phyloP scores from a whole-genome alignment of 2,329 filamentous ascomycete species.

The Xylaria sp. region DNA sequence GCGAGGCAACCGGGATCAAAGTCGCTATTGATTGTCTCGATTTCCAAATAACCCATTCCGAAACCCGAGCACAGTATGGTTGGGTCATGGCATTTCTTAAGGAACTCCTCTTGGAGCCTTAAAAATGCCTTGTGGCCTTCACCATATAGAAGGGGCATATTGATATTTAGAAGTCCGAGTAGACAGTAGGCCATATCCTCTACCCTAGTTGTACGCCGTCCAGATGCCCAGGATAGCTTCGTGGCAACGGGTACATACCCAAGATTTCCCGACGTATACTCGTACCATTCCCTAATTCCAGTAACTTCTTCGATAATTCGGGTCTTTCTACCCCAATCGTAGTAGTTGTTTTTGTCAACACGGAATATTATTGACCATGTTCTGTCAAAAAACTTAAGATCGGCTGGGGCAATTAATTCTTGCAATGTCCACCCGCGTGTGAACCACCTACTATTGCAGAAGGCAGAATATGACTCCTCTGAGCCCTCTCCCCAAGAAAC shows the following conservation, averaged over 20 bases:
- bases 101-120: constrained; percentile 25
- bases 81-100: not conserved
- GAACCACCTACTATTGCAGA: constrained; percentile 15
- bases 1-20: not conserved
- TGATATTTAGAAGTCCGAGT: constrained; percentile 21
- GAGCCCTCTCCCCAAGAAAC: not conserved
- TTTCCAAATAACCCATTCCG: not conserved
- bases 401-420: constrained; percentile 6
- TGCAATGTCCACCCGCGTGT: constrained; percentile 16
- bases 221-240: constrained; percentile 12
- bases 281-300: not conserved
- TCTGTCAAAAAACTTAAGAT: not conserved
- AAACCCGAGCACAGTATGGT: not conserved
- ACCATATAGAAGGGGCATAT: constrained; percentile 30
- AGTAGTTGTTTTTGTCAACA: not conserved
- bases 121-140: constrained; percentile 23
- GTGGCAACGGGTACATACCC: not conserved
- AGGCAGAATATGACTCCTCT: no score
- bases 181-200: constrained; percentile 31
- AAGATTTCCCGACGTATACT: not conserved
- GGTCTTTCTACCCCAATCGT: no score
- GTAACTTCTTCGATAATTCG: not conserved
- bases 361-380: not conserved
- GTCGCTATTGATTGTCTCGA: not conserved
- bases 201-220: constrained; percentile 15